Evolutionary conservation across 768 basidiomycete species (phyloP).

Genomic region (Psilocybe cyanescens): DNA sequence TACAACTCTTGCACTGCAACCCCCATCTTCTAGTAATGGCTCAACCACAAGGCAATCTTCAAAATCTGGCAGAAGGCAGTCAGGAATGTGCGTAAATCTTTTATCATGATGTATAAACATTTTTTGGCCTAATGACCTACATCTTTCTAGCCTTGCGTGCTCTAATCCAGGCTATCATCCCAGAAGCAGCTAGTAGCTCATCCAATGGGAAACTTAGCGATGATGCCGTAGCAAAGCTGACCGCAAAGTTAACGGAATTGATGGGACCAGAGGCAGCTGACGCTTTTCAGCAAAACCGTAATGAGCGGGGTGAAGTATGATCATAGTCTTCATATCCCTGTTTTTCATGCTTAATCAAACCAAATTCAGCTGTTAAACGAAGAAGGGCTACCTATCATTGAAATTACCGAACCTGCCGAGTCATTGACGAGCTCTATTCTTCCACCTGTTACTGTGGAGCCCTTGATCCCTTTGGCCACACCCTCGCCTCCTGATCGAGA

Average conservation of each 20-base stretch:
- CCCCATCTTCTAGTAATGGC: constrained; percentile 11
- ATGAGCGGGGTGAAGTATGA: constrained; percentile 70
- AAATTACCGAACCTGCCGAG: constrained; percentile 66
- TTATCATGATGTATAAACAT: background rate
- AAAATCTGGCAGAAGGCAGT: constrained; percentile 31
- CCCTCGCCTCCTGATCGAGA: constrained; percentile 52
- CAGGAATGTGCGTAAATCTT: constrained; percentile 29
- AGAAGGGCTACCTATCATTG: constrained; percentile 80
- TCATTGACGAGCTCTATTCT: constrained; percentile 22
- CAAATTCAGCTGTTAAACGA: constrained; percentile 65
- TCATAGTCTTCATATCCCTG: constrained; percentile 19
- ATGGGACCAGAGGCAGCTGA: constrained; percentile 46
- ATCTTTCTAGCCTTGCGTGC: constrained; percentile 39
- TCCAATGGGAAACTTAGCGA: constrained; percentile 39
- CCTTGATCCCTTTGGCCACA: constrained; percentile 48
- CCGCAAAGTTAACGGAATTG: constrained; percentile 63
- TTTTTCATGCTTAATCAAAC: constrained; percentile 25
- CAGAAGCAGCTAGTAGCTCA: constrained; percentile 25
- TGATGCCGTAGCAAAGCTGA: constrained; percentile 56
- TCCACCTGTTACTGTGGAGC: constrained; percentile 29
- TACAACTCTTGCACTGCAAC: background rate
- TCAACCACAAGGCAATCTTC: constrained; percentile 20
- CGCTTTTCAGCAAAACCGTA: constrained; percentile 37
- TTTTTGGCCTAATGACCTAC: background rate
- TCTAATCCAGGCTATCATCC: constrained; percentile 42